Percentiles rank a stretch among this genome's conserved stretches.
These are phyloP conservation scores for Teunomyces cretensis DNA, from an alignment of 805 yeast species.

Conservation along the genomic window DNA sequence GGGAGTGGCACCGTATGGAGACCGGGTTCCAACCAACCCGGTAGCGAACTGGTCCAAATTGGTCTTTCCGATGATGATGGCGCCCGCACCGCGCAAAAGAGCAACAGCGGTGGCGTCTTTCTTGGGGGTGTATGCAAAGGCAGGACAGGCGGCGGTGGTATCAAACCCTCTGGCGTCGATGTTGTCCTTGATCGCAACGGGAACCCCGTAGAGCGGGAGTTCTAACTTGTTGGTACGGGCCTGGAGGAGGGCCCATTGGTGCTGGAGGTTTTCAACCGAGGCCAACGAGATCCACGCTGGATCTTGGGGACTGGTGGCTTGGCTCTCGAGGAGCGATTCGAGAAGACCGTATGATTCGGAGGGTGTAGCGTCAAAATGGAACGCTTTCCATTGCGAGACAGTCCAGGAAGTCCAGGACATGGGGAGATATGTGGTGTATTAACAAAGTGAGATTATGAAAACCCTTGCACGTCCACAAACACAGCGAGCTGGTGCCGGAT, in stretches of 20 bases:
- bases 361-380: constrained; percentile 63
- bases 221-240: constrained; percentile 52
- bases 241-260: constrained; percentile 79
- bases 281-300: constrained; percentile 93
- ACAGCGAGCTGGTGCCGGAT: neutral
- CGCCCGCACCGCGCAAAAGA: constrained; percentile 83
- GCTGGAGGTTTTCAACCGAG: constrained; percentile 55
- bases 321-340: constrained; percentile 44
- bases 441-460: neutral
- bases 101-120: constrained; percentile 75
- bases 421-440: neutral
- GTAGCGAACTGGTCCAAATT: constrained; percentile 97
- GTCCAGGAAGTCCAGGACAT: constrained; percentile 67
- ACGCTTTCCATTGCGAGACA: constrained; percentile 70
- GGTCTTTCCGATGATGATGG: constrained; percentile 90
- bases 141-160: constrained; percentile 96
- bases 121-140: constrained; percentile 66
- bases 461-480: too few species aligned
- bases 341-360: constrained; percentile 57
- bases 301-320: constrained; percentile 50
- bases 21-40: constrained; percentile 91
- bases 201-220: constrained; percentile 86
- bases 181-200: constrained; percentile 92
- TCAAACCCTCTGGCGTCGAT: constrained; percentile 80
- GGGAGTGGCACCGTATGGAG: constrained; percentile 90